Percentiles rank a stretch among this genome's conserved stretches.
Conservation (phyloP, 805 yeast genomes). For the Yamadazyma laniorum region DNA sequence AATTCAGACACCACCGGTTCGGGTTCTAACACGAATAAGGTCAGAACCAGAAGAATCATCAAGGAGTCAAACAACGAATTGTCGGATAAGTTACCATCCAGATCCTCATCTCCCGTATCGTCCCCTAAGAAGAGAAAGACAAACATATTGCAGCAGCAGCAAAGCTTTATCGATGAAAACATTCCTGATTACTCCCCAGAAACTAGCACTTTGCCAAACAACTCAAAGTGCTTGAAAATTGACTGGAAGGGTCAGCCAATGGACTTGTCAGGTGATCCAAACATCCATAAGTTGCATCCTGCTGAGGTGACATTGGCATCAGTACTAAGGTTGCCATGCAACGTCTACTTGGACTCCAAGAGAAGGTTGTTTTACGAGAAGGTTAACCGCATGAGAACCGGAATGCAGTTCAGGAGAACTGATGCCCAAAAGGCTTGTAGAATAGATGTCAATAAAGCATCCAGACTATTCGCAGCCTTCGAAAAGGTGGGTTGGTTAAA, state of each 20-base stretch:
- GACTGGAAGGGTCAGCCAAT: constrained; percentile 99
- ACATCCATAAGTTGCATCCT: constrained; percentile 73
- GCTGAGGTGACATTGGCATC: constrained; percentile 87
- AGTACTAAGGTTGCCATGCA: constrained; percentile 83
- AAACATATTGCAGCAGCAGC: constrained; percentile 28
- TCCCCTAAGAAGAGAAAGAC: constrained; percentile 42
- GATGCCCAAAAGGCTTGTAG: constrained; percentile 98
- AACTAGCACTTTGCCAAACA: constrained; percentile 58
- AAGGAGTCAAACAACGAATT: constrained; percentile 20
- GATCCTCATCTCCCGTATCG: constrained; percentile 14
- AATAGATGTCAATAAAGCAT: constrained; percentile 94
- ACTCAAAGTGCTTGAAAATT: constrained; percentile 70
- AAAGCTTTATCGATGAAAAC: constrained; percentile 61
- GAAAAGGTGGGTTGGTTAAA: constrained; percentile 91
- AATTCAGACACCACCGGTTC: constrained; percentile 37
- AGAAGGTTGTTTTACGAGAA: constrained; percentile 87
- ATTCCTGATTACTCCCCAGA: constrained; percentile 86
- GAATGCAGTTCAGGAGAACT: constrained; percentile 86
- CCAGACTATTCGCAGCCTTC: constrained; percentile 84
- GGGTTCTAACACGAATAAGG: constrained; percentile 40
- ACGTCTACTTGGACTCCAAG: constrained; percentile 64
- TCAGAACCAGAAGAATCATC: constrained; percentile 59
- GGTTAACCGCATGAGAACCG: constrained; percentile 67
- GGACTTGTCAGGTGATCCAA: constrained; percentile 81
- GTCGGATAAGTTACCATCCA: constrained; percentile 10